Percentiles rank a stretch among this genome's conserved stretches.
These are phyloP conservation scores for Magnaporthiopsis incrustans DNA, from an alignment of 2,329 filamentous ascomycete genomes.

Conservation along the genomic window DNA sequence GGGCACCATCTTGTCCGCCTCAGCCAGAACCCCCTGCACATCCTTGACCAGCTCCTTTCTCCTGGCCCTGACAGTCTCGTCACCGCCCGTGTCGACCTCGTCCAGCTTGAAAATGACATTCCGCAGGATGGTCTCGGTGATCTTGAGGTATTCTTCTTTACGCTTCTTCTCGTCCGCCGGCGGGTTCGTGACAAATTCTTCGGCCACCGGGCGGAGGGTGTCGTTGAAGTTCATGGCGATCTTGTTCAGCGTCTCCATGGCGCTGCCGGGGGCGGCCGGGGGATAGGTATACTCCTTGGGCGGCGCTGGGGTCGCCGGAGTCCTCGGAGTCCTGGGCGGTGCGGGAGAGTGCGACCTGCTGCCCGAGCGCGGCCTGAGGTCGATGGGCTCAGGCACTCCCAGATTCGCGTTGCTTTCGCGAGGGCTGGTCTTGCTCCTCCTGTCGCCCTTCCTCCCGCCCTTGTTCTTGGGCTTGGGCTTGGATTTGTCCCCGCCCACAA, in stretches of 20 bases:
- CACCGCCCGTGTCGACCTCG: slow-evolving; percentile 64
- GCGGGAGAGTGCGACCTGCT: slow-evolving; percentile 32
- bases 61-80: slow-evolving; percentile 53
- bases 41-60: slow-evolving; percentile 67
- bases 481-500: slow-evolving; percentile 40
- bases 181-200: slow-evolving; percentile 52
- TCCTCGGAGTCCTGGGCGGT: slow-evolving; percentile 9
- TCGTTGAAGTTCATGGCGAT: slow-evolving; percentile 56
- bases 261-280: slow-evolving; percentile 28
- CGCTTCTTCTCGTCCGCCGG: slow-evolving; percentile 60
- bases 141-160: slow-evolving; percentile 64
- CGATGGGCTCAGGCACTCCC: slow-evolving; percentile 24
- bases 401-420: slow-evolving; percentile 21
- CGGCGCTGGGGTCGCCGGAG: slow-evolving; percentile 20
- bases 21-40: slow-evolving; percentile 58
- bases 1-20: slow-evolving; percentile 42
- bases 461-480: slow-evolving; percentile 27
- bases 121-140: slow-evolving; percentile 69
- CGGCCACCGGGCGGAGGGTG: slow-evolving; percentile 57
- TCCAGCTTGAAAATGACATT: slow-evolving; percentile 72
- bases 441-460: slow-evolving; percentile 34
- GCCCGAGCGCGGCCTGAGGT: slow-evolving; percentile 23
- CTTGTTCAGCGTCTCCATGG: slow-evolving; percentile 58
- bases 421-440: slow-evolving; percentile 25
- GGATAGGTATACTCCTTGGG: slow-evolving; percentile 16